These are phyloP conservation scores for Malus hybrid DNA, from an alignment of 331 rosid genomes.

Conservation along the genomic window DNA sequence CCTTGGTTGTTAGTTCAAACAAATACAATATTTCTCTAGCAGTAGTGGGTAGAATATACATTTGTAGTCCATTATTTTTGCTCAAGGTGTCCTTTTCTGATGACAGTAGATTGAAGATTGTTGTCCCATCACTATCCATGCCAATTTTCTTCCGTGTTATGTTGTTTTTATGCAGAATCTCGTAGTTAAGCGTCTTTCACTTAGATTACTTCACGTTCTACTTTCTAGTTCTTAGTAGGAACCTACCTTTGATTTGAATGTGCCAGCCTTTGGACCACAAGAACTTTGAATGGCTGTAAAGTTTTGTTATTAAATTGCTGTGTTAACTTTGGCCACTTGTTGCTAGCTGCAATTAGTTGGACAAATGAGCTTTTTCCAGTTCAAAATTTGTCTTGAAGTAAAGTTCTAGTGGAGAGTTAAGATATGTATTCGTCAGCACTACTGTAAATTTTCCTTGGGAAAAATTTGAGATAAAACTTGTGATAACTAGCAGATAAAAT, in stretches of 20 bases:
- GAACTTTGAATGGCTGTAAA: not conserved
- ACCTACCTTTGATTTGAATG: not conserved
- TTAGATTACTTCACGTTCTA: not conserved
- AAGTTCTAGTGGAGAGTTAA: not conserved
- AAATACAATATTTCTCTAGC: not conserved
- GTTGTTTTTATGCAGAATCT: conserved; percentile 1
- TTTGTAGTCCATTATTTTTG: no score
- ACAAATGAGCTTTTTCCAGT: not conserved
- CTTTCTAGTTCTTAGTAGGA: no score
- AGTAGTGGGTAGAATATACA: no score
- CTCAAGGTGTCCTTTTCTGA: not conserved
- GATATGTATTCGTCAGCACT: not conserved
- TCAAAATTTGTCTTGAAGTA: not conserved
- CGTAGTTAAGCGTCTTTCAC: not conserved
- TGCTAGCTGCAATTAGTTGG: conserved; percentile 4
- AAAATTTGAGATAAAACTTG: not conserved
- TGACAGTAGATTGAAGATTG: not conserved
- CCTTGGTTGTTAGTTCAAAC: not conserved
- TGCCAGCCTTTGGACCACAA: conserved; percentile 1
- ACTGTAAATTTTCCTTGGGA: not conserved
- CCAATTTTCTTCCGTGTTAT: not conserved
- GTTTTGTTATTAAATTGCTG: not conserved
- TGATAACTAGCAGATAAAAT: not conserved
- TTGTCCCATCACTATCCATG: not conserved
- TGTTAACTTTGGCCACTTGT: not conserved